These are phyloP conservation scores for Mycena galopus DNA, from an alignment of 768 basidiomycete genomes.

Conservation along the genomic window DNA sequence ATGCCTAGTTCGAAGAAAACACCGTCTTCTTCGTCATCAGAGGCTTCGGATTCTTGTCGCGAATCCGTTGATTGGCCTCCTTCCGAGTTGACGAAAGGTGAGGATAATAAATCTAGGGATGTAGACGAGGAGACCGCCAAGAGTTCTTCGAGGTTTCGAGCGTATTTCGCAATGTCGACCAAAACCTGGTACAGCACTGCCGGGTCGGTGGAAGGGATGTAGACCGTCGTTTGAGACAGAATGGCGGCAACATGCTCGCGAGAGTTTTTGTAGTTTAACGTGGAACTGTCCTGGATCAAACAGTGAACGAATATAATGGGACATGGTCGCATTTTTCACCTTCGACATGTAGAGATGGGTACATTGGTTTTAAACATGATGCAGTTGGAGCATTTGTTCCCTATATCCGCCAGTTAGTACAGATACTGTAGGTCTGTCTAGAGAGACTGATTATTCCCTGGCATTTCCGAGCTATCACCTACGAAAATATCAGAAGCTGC, in stretches of 20 bases:
- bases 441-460: constrained; percentile 48
- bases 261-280: constrained; percentile 23
- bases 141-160: constrained; percentile 31
- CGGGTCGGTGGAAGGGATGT: constrained; percentile 26
- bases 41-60: not conserved
- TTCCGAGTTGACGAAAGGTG: not conserved
- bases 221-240: constrained; percentile 21
- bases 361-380: constrained; percentile 61
- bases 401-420: too few species aligned
- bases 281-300: constrained; percentile 8
- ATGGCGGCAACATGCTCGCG: constrained; percentile 27
- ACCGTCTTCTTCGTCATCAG: not conserved
- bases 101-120: not conserved
- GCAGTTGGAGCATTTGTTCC: constrained; percentile 71
- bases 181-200: constrained; percentile 6
- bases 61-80: not conserved
- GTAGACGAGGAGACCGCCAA: constrained; percentile 1
- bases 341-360: constrained; percentile 66
- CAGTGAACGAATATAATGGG: not conserved
- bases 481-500: not conserved
- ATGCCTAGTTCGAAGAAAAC: constrained; percentile 14
- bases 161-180: constrained; percentile 30
- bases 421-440: too few species aligned
- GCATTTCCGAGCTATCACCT: constrained; percentile 69
- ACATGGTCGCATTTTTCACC: constrained; percentile 40